Percentiles rank a stretch among this genome's conserved stretches.
Evolutionary conservation across 2,329 filamentous ascomycete genomes (phyloP).

Genomic region (Parafenestella ontariensis): DNA sequence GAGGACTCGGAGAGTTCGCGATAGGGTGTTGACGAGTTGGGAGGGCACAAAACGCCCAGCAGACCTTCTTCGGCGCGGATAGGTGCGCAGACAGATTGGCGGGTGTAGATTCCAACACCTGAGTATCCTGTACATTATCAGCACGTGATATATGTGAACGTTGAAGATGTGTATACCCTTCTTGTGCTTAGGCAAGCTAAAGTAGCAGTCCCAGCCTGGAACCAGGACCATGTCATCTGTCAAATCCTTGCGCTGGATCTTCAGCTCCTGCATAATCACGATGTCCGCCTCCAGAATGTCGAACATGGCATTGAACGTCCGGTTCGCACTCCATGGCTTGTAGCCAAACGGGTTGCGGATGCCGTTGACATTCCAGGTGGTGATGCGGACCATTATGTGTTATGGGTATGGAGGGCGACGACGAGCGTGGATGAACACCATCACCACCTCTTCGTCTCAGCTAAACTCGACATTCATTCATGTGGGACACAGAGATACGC

Average conservation of each 20-base stretch:
- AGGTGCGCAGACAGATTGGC: conserved; percentile 83
- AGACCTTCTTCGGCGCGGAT: conserved; percentile 95
- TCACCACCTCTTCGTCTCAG: conserved; percentile 9
- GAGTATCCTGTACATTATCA: conserved; percentile 74
- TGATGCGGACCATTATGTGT: conserved; percentile 75
- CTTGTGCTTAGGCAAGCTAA: conserved; percentile 90
- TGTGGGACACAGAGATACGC: conserved; percentile 13
- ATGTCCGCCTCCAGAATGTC: conserved; percentile 91
- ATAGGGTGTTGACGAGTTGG: conserved; percentile 74
- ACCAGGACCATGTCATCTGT: conserved; percentile 95
- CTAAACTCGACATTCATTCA: not conserved
- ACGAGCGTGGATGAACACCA: conserved; percentile 6
- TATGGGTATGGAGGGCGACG: conserved; percentile 10
- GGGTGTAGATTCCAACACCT: conserved; percentile 92
- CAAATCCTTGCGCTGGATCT: conserved; percentile 92
- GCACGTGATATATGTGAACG: conserved; percentile 12
- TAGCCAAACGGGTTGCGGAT: conserved; percentile 63
- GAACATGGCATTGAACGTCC: conserved; percentile 76
- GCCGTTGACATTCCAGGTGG: conserved; percentile 63
- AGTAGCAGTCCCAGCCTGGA: conserved; percentile 94
- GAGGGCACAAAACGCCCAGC: conserved; percentile 77
- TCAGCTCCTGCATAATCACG: conserved; percentile 92
- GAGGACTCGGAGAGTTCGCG: conserved; percentile 75
- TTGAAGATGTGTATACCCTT: conserved; percentile 68
- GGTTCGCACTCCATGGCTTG: conserved; percentile 58